Conservation (phyloP, 78 protist genomes). For the Dictyostelium discoideum region dicty_2.7 NC_007090.3:4344001-4344500, state of each 20-base stretch:
- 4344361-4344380: neutral
- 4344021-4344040: too few species aligned
- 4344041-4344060: neutral
- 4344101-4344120: neutral
- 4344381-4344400: neutral
- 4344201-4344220: neutral
- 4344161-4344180: slow-evolving; percentile 18
- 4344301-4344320: neutral
- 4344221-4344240: slow-evolving; percentile 1
- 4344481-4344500: slow-evolving; percentile 19
- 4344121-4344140: slow-evolving; percentile 7
- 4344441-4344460: slow-evolving; percentile 30
- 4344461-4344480: slow-evolving; percentile 39
- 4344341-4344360: too few species aligned
- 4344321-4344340: neutral
- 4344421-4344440: slow-evolving; percentile 58
- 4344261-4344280: neutral
- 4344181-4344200: neutral
- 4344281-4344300: slow-evolving; percentile 25
- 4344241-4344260: slow-evolving; percentile 39
- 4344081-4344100: neutral
- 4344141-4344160: slow-evolving; percentile 56
- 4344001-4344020: slow-evolving; percentile 27
- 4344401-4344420: slow-evolving; percentile 16
- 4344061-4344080: neutral